Base-by-base conservation (phyloP, 805 yeast genomes). In the Komagataella mondaviorum region DNA sequence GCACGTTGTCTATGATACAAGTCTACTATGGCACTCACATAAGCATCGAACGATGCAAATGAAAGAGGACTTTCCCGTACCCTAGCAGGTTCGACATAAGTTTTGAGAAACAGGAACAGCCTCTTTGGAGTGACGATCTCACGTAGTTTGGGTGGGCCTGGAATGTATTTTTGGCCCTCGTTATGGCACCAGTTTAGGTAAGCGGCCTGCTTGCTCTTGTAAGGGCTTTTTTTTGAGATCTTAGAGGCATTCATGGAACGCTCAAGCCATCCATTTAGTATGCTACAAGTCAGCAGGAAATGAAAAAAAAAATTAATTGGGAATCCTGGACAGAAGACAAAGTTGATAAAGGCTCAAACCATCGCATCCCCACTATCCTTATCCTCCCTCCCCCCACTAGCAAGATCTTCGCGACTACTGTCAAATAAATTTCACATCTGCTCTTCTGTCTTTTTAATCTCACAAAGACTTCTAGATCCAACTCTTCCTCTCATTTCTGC, bases 21-120 rank as follows among this genome's bases (percentile, higher is more conserved):
- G 8, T 45, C 49, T 47, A 52, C 51, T 3, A 51, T 4, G 6
- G 54, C 51, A 22, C 53, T 52, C 39, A 52, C 54, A 16, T 52
- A 52, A 22, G 48, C 52, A 22, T 52, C 54, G 46, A 48, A 52
- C 17, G 48, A 52, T 4, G 51, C 45, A 36, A 51, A 52, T 3
- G 54, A 52, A 36, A 48, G 48, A 30, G 20, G 49, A 22, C 16
- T 52, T 50, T 23, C 54, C 4, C 48, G 23, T 44, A 12, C 14
- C 16, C 14, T 45, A 23, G 30, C 50, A 48, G 22, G 51, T 46
- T 22, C 23, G 30, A 16, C 12, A 23, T 16, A 48, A 18, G 39
- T 45, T 20, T 45, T 45, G n/a, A 45, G 46, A n/a, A 51, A 52
- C 12, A 6, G 23, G 23, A 30, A 48, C 10, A 52, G 45, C 20